A percentile compares a stretch with the other conserved stretches of the same genome.
phyloP scores from a whole-genome alignment of 2,329 filamentous ascomycete genomes.

The Cladosporium sp. region DNA sequence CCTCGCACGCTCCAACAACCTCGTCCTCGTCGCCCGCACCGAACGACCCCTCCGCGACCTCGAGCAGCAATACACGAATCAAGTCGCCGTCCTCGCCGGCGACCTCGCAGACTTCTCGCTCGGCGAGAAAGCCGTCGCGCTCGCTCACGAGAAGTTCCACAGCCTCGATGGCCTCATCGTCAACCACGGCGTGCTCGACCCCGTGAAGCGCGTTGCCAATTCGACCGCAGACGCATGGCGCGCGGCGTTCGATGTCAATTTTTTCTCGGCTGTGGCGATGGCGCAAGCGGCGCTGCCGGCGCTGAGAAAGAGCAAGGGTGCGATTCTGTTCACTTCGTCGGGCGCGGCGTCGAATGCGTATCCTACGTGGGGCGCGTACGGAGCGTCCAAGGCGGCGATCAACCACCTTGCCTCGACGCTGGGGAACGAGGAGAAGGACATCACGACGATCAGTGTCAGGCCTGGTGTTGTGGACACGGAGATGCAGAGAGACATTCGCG shows the following conservation, averaged over 20 bases:
- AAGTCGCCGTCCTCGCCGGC: constrained; percentile 58
- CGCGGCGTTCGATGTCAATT: constrained; percentile 74
- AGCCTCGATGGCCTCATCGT: constrained; percentile 78
- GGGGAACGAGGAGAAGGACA: constrained; percentile 71
- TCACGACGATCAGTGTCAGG: constrained; percentile 70
- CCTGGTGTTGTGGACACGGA: constrained; percentile 85
- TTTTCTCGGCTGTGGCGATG: constrained; percentile 79
- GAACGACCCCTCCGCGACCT: constrained; percentile 55
- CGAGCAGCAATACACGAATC: constrained; percentile 51
- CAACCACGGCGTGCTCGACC: constrained; percentile 82
- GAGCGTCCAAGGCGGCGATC: constrained; percentile 77
- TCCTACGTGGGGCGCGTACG: constrained; percentile 76
- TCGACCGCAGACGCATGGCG: constrained; percentile 73
- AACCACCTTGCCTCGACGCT: constrained; percentile 77
- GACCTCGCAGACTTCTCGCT: constrained; percentile 57
- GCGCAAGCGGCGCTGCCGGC: constrained; percentile 72
- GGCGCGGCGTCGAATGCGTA: constrained; percentile 71
- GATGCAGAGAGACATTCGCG: constrained; percentile 83
- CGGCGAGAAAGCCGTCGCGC: constrained; percentile 61
- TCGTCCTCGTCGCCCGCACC: constrained; percentile 59
- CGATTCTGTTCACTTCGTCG: constrained; percentile 76
- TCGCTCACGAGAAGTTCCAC: constrained; percentile 64
- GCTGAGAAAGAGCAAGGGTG: constrained; percentile 67
- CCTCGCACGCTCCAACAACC: constrained; percentile 55
- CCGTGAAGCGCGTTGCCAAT: constrained; percentile 69